Evolutionary conservation across 441 rosid genomes (phyloP).

Genomic region (Euphorbia schlechtendalii): DNA sequence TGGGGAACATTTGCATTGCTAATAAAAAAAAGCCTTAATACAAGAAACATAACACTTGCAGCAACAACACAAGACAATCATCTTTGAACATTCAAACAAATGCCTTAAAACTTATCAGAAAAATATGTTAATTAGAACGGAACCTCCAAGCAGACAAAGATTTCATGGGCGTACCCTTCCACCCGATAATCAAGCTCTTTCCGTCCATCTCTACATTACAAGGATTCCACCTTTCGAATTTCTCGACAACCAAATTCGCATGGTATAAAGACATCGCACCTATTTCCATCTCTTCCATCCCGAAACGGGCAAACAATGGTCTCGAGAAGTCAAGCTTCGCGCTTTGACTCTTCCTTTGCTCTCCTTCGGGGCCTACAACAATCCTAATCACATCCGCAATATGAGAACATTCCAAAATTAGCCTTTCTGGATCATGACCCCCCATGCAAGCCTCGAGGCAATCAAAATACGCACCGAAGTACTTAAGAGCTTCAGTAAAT

Average conservation of each 20-base stretch:
- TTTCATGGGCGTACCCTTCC: conserved; percentile 41
- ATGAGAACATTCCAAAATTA: conserved; percentile 17
- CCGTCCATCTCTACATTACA: conserved; percentile 32
- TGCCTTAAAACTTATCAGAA: neutral
- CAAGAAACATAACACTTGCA: neutral
- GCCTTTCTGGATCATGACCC: conserved; percentile 20
- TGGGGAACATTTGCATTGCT: too few species aligned
- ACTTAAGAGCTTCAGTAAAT: conserved; percentile 39
- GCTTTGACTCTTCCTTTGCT: conserved; percentile 27
- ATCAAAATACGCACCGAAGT: conserved; percentile 38
- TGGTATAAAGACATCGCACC: conserved; percentile 37
- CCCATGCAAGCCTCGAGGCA: conserved; percentile 37
- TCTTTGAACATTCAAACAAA: too few species aligned
- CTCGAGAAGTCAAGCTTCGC: conserved; percentile 45
- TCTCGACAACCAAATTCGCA: conserved; percentile 27
- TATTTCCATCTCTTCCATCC: conserved; percentile 36
- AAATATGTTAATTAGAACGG: too few species aligned
- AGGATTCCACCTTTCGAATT: conserved; percentile 19
- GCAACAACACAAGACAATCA: neutral
- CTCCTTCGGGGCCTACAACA: conserved; percentile 38
- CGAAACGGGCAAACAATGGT: conserved; percentile 32
- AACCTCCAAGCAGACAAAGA: conserved; percentile 41
- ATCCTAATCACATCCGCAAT: conserved; percentile 23
- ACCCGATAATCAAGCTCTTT: conserved; percentile 30
- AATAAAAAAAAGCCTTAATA: neutral